Evolutionary conservation across 129 eudicot species (phyloP), one percentile per base, ranked within the genome.

Genomic region (Silybum marianum): DNA sequence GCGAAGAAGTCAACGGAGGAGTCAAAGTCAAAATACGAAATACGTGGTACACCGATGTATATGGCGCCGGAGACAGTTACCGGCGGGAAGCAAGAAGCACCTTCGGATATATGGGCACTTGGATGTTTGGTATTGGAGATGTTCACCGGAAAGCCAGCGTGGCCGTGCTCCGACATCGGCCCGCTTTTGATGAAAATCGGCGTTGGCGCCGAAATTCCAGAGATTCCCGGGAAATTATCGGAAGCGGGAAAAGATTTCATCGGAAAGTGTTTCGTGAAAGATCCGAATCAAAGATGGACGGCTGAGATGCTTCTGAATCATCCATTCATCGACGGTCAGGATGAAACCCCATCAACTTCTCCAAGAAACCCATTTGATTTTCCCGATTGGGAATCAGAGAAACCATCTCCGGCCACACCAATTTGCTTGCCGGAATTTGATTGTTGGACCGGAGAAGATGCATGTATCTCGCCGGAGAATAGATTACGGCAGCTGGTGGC

Each of bases 261-360:
- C 0, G 75, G 71, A 0, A 91, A 86, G 11, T 95, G 99, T 86
- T 91, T 95, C 48, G 65, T 84, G 25, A 93, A 87, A 81, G 91
- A 91, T 9, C 86, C 95, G 25, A 84, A 79, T 14, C 24, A 79
- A 18, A 91, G 99, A 80, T 95, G 99, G 99, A 95, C 99, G 90
- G 98, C 97, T 62, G 91, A 88, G 95, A 91, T 92, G 99, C 94
- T 95, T 75, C 70, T 93, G 36, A 72, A 85, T 9, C 99, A 95
- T 79, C 95, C 98, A 0, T 95, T 93, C 22, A 58, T 92, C 32
- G 74, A 77, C 25, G 80, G 82, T 66, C 30, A 26, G 28, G 74
- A 42, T 73, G 69, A 62, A 3, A 26, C 46, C 34, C 1, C 54
- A 10, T 14, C 82, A 16, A 28, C n/a, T 9, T 95, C 98, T 85